These are phyloP conservation scores for Cynara cardunculus DNA, from an alignment of 129 eudicot genomes.

Conservation along the genomic window DNA sequence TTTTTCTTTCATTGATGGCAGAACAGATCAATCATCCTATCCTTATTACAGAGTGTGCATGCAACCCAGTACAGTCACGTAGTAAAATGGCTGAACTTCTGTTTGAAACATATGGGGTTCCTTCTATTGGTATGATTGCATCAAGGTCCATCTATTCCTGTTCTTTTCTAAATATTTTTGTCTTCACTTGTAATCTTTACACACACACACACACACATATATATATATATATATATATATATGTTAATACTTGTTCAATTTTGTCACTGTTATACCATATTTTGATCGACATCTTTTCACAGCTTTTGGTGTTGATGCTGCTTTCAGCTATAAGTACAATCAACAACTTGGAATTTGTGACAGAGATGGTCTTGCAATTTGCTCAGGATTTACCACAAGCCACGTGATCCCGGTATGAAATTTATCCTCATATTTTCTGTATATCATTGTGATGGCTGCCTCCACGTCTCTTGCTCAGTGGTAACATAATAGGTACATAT, in stretches of 20 bases:
- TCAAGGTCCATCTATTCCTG: not conserved
- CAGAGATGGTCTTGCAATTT: constrained; percentile 70
- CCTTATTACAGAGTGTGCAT: constrained; percentile 93
- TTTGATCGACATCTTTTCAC: constrained; percentile 10
- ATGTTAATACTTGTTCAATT: not conserved
- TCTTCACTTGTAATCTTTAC: not conserved
- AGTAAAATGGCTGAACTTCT: constrained; percentile 97
- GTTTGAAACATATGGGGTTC: constrained; percentile 95
- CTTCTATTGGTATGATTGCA: constrained; percentile 73
- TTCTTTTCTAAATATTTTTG: not conserved
- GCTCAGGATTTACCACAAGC: constrained; percentile 89
- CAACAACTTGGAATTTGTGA: constrained; percentile 70
- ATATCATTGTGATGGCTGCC: constrained; percentile 2
- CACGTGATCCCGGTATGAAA: constrained; percentile 86
- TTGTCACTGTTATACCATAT: not conserved
- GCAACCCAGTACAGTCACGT: constrained; percentile 94
- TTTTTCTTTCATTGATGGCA: constrained; percentile 41
- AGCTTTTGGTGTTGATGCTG: constrained; percentile 97
- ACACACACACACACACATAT: no score
- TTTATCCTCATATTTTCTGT: not conserved
- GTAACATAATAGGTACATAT: not conserved
- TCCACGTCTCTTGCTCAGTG: not conserved
- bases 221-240: not conserved
- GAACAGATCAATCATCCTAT: constrained; percentile 94
- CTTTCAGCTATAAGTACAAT: constrained; percentile 86